Base-by-base conservation (phyloP, 2,329 filamentous ascomycete genomes). In the Colletotrichum tropicicola region DNA sequence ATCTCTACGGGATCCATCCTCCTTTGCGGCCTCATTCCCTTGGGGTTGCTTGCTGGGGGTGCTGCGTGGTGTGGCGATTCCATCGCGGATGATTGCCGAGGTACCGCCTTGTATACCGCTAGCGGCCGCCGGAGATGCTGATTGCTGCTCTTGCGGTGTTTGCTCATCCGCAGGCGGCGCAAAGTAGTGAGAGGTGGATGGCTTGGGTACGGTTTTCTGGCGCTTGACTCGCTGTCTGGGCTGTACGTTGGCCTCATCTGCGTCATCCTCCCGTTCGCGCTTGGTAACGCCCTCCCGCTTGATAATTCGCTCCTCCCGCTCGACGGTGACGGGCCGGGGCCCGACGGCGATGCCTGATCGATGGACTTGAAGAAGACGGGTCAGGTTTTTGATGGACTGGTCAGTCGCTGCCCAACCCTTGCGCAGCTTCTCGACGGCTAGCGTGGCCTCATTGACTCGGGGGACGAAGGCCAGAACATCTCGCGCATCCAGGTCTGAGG, bases 401-500 rank as follows among this genome's bases (percentile, higher is more conserved):
- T 80, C 78, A 4, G 78, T 80, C 48, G 73, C 68, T 27, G 65
- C 70, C 78, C 78, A 80, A 5, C 73, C 69, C 17, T 67, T 55
- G 6, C 62, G 35, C 27, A 61, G 27, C 49, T 39, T 57, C 13
- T 35, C 60, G 32, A 23, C 66, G 39, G 49, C 53, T 17, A 57
- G 44, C 19, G 60, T 27, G 15, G 66, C 66, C 5, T 68, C 54
- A 23, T 73, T 53, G 25, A 73, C 70, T 10, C 68, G 57, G 67
- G 71, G 73, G 28, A 79, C 59, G 59, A 74, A 77, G 17, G 72
- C 68, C 23, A 78, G 71, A 5, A 78, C 39, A 63, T 80, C 78
- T 57, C 71, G 70, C 4, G 73, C 75, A 19, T 79, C 72, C 9
- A 78, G 69, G 27, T 68, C 69, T 5, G 65, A 49, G 35, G 70